These are phyloP conservation scores for Selaginella moellendorffii DNA, from an alignment of 75 land plant genomes.

Conservation along the genomic window DNA sequence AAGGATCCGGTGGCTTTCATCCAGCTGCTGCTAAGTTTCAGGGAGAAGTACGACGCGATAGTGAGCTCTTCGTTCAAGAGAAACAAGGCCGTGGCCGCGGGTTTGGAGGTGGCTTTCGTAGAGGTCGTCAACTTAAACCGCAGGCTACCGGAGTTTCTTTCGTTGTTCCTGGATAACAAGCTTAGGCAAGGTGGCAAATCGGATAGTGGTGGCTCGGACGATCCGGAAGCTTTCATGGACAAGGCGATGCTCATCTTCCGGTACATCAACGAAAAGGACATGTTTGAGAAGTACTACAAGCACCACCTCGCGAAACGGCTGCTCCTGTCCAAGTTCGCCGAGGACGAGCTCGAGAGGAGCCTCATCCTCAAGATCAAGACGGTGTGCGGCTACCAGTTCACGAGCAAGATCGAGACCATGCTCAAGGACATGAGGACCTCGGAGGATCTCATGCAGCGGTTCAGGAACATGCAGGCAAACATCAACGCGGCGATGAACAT, in stretches of 20 bases:
- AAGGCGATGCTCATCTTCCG: conserved; percentile 97
- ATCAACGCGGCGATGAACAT: conserved; percentile 12
- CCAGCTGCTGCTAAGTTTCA: conserved; percentile 69
- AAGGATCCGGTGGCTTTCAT: conserved; percentile 96
- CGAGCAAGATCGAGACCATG: conserved; percentile 95
- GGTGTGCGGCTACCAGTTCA: conserved; percentile 95
- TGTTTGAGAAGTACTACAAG: conserved; percentile 94
- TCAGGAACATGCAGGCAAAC: conserved; percentile 37
- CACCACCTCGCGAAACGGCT: conserved; percentile 93
- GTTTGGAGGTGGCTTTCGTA: conserved; percentile 85
- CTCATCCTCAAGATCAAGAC: conserved; percentile 90
- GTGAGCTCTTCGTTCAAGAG: conserved; percentile 56
- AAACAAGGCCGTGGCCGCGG: conserved; percentile 93
- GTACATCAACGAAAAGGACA: conserved; percentile 89
- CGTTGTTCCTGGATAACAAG: conserved; percentile 89
- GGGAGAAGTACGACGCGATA: conserved; percentile 87
- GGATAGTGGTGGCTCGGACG: conserved; percentile 88
- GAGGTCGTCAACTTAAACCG: conserved; percentile 80
- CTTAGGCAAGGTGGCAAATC: conserved; percentile 70
- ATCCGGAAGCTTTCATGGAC: conserved; percentile 70
- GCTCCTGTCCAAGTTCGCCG: conserved; percentile 69
- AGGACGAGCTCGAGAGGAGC: conserved; percentile 96
- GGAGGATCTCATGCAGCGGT: conserved; percentile 87
- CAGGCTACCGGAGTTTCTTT: conserved; percentile 88
- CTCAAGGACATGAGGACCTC: conserved; percentile 97